These are phyloP conservation scores for Calonectria ilicicola DNA, from an alignment of 2,329 filamentous ascomycete species.

Conservation along the genomic window DNA sequence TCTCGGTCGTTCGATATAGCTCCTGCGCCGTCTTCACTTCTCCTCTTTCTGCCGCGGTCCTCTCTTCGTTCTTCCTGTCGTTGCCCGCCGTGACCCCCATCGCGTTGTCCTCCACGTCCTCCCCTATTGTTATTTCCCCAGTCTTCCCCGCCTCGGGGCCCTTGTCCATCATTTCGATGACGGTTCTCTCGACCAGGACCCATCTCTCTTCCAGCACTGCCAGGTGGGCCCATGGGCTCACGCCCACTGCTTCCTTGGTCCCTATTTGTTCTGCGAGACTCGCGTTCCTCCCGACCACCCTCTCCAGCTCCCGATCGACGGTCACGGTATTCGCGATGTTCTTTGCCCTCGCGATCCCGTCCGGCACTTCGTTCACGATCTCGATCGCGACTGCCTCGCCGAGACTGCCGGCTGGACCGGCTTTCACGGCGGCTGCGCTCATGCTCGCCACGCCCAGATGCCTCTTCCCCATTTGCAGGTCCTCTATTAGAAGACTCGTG, in stretches of 20 bases:
- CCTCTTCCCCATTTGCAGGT: conserved; percentile 47
- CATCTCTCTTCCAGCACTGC: conserved; percentile 42
- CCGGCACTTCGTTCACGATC: conserved; percentile 61
- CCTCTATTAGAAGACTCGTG: conserved; percentile 51
- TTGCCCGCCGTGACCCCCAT: conserved; percentile 32
- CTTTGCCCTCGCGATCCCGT: conserved; percentile 60
- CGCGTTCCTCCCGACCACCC: conserved; percentile 49
- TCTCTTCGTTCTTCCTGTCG: conserved; percentile 49
- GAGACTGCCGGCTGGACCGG: conserved; percentile 53
- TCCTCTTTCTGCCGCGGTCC: conserved; percentile 52
- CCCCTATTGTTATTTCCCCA: conserved; percentile 50
- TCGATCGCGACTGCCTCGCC: conserved; percentile 64
- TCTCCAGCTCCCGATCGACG: conserved; percentile 52
- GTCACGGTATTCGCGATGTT: conserved; percentile 59
- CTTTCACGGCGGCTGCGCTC: conserved; percentile 57
- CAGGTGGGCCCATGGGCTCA: conserved; percentile 47
- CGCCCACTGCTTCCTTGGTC: conserved; percentile 40
- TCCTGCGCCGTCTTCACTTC: conserved; percentile 62
- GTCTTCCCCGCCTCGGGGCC: conserved; percentile 46
- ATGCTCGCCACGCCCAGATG: conserved; percentile 49
- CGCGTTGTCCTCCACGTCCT: conserved; percentile 51
- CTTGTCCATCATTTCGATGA: conserved; percentile 45
- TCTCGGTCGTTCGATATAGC: conserved; percentile 58
- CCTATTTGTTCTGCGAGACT: conserved; percentile 45
- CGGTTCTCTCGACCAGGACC: conserved; percentile 47